A percentile compares a stretch with the other conserved stretches of the same genome.
Evolutionary conservation across 768 basidiomycete species (phyloP).

Genomic region (Mycena chlorophos): DNA sequence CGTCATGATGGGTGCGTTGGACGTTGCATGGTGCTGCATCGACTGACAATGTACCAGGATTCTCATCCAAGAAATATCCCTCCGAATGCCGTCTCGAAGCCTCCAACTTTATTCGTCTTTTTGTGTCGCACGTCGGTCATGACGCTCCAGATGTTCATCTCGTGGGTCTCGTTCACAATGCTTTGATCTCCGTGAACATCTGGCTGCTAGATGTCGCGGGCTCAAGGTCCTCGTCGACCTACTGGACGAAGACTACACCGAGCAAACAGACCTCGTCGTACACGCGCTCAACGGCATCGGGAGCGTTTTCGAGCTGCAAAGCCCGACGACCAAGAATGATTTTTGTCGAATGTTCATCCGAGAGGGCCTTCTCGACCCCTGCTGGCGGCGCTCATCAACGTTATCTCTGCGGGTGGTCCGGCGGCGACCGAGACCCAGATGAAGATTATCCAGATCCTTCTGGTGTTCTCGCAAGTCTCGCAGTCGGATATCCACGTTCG

Average conservation of each 20-base stretch:
- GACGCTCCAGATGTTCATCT: slow-evolving; percentile 98
- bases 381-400: slow-evolving; percentile 84
- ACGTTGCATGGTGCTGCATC: not conserved
- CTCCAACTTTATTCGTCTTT: slow-evolving; percentile 88
- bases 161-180: slow-evolving; percentile 53
- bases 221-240: slow-evolving; percentile 93
- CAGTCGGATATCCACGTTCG: slow-evolving; percentile 93
- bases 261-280: slow-evolving; percentile 87
- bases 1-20: slow-evolving; percentile 83
- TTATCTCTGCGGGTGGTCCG: slow-evolving; percentile 73
- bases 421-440: slow-evolving; percentile 73
- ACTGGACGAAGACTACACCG: slow-evolving; percentile 92
- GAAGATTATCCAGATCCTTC: slow-evolving; percentile 85
- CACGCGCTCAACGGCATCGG: slow-evolving; percentile 94
- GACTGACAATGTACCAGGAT: slow-evolving; percentile 48
- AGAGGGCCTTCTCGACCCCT: slow-evolving; percentile 94
- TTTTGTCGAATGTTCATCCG: slow-evolving; percentile 98
- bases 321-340: slow-evolving; percentile 95
- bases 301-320: slow-evolving; percentile 94
- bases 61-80: slow-evolving; percentile 92
- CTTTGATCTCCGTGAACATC: not conserved
- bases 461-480: slow-evolving; percentile 95
- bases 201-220: slow-evolving; percentile 82
- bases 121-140: slow-evolving; percentile 91
- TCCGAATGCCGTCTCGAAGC: slow-evolving; percentile 94